phyloP scores from a whole-genome alignment of 78 protist genomes.

The Andalucia godoyi region DNA sequence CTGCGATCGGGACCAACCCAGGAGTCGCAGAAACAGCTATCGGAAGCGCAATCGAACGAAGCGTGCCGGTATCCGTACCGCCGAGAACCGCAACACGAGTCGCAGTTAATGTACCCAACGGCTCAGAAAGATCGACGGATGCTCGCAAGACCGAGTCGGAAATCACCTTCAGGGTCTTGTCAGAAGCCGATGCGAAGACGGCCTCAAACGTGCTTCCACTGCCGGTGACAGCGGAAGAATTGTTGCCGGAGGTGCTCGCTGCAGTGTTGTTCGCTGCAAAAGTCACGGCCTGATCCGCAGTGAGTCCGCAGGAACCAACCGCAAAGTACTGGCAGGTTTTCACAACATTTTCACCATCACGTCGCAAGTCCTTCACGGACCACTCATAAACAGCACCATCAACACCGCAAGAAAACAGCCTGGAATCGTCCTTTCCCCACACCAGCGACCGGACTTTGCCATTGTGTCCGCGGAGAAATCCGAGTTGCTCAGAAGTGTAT shows the following conservation, averaged over 20 bases:
- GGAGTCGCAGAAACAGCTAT: too few relatives aligned
- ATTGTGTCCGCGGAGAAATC: slow-evolving; percentile 33
- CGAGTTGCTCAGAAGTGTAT: slow-evolving; percentile 40
- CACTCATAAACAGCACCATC: slow-evolving; percentile 75
- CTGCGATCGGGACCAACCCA: too few relatives aligned
- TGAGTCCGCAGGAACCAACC: neutral
- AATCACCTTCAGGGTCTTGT: slow-evolving; percentile 19
- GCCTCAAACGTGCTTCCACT: too few relatives aligned
- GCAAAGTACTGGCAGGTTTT: slow-evolving; percentile 26
- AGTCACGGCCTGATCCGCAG: too few relatives aligned
- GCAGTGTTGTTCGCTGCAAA: too few relatives aligned
- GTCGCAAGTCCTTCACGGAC: slow-evolving; percentile 5
- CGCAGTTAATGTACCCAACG: too few relatives aligned
- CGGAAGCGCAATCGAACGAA: too few relatives aligned
- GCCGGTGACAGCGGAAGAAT: too few relatives aligned
- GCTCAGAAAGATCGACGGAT: too few relatives aligned
- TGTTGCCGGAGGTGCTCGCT: too few relatives aligned
- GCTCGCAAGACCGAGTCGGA: too few relatives aligned
- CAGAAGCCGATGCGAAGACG: slow-evolving; percentile 36
- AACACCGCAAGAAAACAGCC: slow-evolving; percentile 22
- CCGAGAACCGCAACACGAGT: too few relatives aligned
- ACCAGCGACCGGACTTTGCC: slow-evolving; percentile 8
- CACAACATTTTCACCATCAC: slow-evolving; percentile 26
- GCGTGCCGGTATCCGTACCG: slow-evolving; percentile 23
- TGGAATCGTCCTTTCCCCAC: slow-evolving; percentile 24